phyloP scores from a whole-genome alignment of 1,284 basidiomycete genomes.

The Ceratobasidium theobromae region DNA sequence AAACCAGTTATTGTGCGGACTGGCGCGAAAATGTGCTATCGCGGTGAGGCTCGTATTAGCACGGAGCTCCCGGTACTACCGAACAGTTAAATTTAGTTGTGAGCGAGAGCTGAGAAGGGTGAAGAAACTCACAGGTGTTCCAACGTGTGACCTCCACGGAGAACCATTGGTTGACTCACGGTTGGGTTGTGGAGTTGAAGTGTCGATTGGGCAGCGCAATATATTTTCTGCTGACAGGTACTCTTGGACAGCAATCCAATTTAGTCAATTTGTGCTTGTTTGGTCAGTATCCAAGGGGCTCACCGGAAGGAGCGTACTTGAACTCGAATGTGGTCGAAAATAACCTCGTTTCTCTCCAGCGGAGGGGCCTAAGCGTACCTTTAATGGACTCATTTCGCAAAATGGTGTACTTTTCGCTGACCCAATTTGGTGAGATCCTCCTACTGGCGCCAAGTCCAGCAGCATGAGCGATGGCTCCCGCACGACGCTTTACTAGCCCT shows the following conservation, averaged over 20 bases:
- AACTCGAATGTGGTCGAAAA: conserved; percentile 15
- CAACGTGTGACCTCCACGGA: conserved; percentile 23
- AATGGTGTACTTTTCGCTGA: neutral
- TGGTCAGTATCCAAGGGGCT: neutral
- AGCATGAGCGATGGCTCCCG: conserved; percentile 5
- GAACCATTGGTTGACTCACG: no score
- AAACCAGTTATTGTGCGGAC: no score
- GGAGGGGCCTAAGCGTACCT: neutral
- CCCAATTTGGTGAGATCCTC: conserved; percentile 8
- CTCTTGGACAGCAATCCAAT: neutral
- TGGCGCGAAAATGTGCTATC: no score
- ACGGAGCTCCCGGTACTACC: conserved; percentile 16
- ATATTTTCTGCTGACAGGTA: conserved; percentile 13
- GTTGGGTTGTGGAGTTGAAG: no score
- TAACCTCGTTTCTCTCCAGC: conserved; percentile 1
- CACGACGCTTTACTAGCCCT: conserved; percentile 5
- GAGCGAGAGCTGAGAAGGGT: neutral
- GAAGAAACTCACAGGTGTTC: conserved; percentile 7
- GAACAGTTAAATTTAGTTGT: neutral
- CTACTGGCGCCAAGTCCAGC: conserved; percentile 4
- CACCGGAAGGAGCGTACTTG: conserved; percentile 22
- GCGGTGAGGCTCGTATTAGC: no score
- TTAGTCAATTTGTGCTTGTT: neutral
- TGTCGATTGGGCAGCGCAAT: neutral
- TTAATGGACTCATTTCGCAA: neutral